These are phyloP conservation scores for Cladosporium phlei DNA, from an alignment of 2,329 filamentous ascomycete species.

Conservation along the genomic window DNA sequence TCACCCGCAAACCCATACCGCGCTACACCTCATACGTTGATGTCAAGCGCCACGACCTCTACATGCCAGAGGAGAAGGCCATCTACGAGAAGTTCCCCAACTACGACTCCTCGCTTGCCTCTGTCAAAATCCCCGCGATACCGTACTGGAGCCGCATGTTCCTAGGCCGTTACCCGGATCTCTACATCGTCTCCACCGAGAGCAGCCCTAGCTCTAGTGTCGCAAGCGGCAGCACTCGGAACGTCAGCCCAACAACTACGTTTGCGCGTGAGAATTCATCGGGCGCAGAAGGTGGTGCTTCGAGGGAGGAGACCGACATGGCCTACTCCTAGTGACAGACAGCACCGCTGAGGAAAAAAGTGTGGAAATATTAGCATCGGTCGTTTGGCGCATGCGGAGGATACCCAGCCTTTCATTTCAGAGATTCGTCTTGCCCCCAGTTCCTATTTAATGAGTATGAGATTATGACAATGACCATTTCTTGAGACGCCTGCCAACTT, in stretches of 20 bases:
- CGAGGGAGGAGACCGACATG: not conserved
- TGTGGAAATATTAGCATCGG: constrained; percentile 11
- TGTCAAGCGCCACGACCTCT: constrained; percentile 44
- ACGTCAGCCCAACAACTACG: constrained; percentile 26
- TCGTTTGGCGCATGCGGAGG: constrained; percentile 13
- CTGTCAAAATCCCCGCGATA: constrained; percentile 41
- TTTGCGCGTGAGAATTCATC: constrained; percentile 13
- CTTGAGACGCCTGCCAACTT: no score
- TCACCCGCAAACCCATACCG: constrained; percentile 44
- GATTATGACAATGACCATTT: no score
- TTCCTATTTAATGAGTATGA: no score
- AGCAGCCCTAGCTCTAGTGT: constrained; percentile 33
- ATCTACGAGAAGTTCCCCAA: constrained; percentile 35
- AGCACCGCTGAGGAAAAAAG: not conserved
- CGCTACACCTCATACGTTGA: constrained; percentile 43
- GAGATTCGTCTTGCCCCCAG: no score
- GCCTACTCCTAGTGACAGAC: not conserved
- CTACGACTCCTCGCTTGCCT: constrained; percentile 44
- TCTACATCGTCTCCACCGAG: constrained; percentile 47
- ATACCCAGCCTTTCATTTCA: constrained; percentile 11
- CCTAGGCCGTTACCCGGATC: constrained; percentile 42
- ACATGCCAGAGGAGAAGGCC: constrained; percentile 35
- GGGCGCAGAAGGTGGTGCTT: not conserved
- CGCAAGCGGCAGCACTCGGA: constrained; percentile 25
- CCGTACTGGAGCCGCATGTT: constrained; percentile 45